Percentiles rank a stretch among this genome's conserved stretches.
Conservation (phyloP, 2,329 filamentous ascomycete genomes). For the Camillea tinctor region DNA sequence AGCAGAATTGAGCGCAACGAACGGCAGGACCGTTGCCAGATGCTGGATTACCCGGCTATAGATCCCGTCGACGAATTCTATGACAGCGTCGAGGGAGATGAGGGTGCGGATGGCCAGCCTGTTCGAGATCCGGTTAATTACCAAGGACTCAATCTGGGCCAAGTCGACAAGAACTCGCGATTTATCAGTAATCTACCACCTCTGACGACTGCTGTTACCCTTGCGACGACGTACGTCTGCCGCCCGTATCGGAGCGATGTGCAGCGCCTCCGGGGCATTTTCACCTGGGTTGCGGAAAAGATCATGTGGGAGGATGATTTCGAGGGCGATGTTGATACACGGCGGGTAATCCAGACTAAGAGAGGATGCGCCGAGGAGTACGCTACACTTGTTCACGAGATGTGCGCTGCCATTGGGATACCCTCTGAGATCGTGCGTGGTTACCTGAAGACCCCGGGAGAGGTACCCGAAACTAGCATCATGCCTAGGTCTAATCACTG, state of each 20-base stretch:
- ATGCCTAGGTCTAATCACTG: conserved; percentile 91
- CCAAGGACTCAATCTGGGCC: conserved; percentile 70
- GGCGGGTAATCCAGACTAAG: conserved; percentile 79
- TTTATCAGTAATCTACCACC: conserved; percentile 84
- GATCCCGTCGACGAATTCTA: conserved; percentile 88
- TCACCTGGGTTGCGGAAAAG: conserved; percentile 96
- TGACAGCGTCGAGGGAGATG: conserved; percentile 83
- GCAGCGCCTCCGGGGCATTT: conserved; percentile 88
- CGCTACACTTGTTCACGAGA: conserved; percentile 82
- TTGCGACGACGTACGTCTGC: conserved; percentile 91
- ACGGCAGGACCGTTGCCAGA: conserved; percentile 83
- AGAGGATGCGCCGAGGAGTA: conserved; percentile 88
- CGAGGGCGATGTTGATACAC: conserved; percentile 79
- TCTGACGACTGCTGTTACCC: conserved; percentile 74
- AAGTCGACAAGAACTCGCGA: conserved; percentile 94
- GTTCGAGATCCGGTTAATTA: conserved; percentile 84
- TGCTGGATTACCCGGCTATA: conserved; percentile 87
- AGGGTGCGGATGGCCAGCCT: conserved; percentile 79
- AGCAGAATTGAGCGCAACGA: conserved; percentile 86
- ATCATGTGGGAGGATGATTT: conserved; percentile 95
- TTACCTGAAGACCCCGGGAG: conserved; percentile 87
- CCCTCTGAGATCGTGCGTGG: conserved; percentile 84
- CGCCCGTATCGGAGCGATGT: conserved; percentile 92
- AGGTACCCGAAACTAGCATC: conserved; percentile 74
- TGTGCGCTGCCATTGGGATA: conserved; percentile 88